Evolutionary conservation across 257 asterid genomes (phyloP).

Genomic region (Gentiana straminea): DNA sequence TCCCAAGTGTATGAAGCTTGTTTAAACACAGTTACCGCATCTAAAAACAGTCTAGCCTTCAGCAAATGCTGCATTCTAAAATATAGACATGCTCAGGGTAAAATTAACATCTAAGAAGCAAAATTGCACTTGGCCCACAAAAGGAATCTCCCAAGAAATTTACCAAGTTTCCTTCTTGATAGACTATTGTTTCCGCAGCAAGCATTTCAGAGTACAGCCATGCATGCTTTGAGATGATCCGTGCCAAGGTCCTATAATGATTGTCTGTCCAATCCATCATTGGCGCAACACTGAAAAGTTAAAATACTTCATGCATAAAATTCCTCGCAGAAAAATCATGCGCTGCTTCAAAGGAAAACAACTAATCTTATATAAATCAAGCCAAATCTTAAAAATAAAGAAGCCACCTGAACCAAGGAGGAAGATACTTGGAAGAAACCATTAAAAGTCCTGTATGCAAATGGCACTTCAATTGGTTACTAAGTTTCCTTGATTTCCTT

Average conservation of each 20-base stretch:
- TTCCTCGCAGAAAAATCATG: too few relatives aligned
- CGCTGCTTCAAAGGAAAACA: neutral
- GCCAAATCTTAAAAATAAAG: neutral
- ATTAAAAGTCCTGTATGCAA: slow-evolving; percentile 34
- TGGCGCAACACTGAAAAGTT: slow-evolving; percentile 68
- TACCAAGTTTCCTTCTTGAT: slow-evolving; percentile 85
- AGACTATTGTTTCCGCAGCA: slow-evolving; percentile 92
- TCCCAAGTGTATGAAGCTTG: too few relatives aligned
- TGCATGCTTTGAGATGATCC: slow-evolving; percentile 70
- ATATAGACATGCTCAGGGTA: too few relatives aligned
- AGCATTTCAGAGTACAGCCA: slow-evolving; percentile 96
- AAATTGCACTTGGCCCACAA: too few relatives aligned
- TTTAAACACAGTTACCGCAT: too few relatives aligned
- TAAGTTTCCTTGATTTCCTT: slow-evolving; percentile 32
- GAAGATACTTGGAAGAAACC: slow-evolving; percentile 59
- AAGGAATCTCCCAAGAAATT: neutral
- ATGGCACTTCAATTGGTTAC: slow-evolving; percentile 31
- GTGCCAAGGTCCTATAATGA: slow-evolving; percentile 85
- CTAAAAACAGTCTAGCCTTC: too few relatives aligned
- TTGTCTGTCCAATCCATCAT: slow-evolving; percentile 97
- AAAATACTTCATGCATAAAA: neutral
- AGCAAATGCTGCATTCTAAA: too few relatives aligned
- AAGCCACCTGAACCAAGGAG: slow-evolving; percentile 87
- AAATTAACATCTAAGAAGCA: too few relatives aligned
- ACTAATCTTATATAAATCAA: neutral